Base-by-base conservation (phyloP, 345 rosid species). In the Chamaenerion angustifolium region DNA sequence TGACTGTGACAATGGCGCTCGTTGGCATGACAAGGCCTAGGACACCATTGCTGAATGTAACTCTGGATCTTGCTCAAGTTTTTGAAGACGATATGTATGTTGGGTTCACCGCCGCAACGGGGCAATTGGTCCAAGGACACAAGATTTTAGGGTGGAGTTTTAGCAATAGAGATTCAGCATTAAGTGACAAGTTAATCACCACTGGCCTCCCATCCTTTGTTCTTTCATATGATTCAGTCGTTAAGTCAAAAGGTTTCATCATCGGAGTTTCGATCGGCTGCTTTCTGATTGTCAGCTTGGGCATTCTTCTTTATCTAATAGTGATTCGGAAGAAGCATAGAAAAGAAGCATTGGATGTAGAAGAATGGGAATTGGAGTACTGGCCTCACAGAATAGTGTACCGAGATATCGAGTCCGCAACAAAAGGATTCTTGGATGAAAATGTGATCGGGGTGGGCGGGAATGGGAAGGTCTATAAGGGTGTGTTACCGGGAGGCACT, bases 351-450 rank as follows among this genome's bases (percentile, higher is more conserved):
- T 76, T 70, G 65, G 73, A 71, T 57, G 78, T 79, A 78, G 95
- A 89, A 59, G 83, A 74, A 5, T 89, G 94, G 93, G 97, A 89
- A 56, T 63, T 77, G 71, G 94, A 89, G 68, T 89, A 85, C 54
- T 85, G 97, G 95, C 93, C 97, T 0, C 87, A 89, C 17, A 15
- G 81, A 59, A 70, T 82, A 6, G 23, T 72, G 1, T 78, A 74
- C 35, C 75, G 71, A 49, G 79, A 89, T 61, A 78, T 82, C 4
- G 81, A 76, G 17, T 65, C 77, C 0, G 81, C 83, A 2, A 80
- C 89, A 15, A 68, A 64, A 0, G 76, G 78, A 3, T 80, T 89
- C n/a, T 53, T 65, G 0, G 97, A 85, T 42, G 75, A 78, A 63
- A 78, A 74, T 45, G 76, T 80, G 45, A 77, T 82, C 27, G 94